Conservation (phyloP, 2,329 filamentous ascomycete genomes). For the Thelonectria blattea region DNA sequence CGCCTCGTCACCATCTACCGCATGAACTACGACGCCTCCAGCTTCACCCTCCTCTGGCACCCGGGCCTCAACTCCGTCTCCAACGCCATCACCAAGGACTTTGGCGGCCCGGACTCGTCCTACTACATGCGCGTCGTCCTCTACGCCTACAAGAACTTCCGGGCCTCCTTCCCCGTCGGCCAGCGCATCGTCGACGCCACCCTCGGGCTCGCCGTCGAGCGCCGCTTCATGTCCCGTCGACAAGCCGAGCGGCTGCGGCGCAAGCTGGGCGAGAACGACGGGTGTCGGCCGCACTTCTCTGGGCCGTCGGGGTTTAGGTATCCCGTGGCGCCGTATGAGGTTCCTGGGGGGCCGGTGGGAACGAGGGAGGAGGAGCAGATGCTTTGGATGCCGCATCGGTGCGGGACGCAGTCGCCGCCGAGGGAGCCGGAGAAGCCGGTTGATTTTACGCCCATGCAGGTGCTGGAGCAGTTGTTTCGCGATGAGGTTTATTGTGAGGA, state of each 20-base stretch:
- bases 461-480: neutral
- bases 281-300: no score
- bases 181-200: slow-evolving; percentile 43
- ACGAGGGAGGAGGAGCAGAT: no score
- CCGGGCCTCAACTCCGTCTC: slow-evolving; percentile 47
- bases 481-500: neutral
- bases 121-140: slow-evolving; percentile 48
- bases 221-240: slow-evolving; percentile 38
- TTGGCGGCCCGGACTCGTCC: slow-evolving; percentile 39
- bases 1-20: slow-evolving; percentile 46
- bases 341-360: no score
- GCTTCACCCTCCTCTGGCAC: slow-evolving; percentile 49
- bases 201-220: slow-evolving; percentile 44
- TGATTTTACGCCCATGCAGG: neutral
- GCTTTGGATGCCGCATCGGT: no score
- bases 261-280: slow-evolving; percentile 26
- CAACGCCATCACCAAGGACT: slow-evolving; percentile 44
- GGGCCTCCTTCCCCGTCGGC: slow-evolving; percentile 45
- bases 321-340: no score
- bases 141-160: slow-evolving; percentile 46
- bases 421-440: neutral
- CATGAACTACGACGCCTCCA: slow-evolving; percentile 40
- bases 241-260: slow-evolving; percentile 29
- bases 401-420: neutral
- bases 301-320: no score